These are phyloP conservation scores for Echria macrotheca DNA, from an alignment of 495 filamentous ascomycete genomes.

Conservation along the genomic window DNA sequence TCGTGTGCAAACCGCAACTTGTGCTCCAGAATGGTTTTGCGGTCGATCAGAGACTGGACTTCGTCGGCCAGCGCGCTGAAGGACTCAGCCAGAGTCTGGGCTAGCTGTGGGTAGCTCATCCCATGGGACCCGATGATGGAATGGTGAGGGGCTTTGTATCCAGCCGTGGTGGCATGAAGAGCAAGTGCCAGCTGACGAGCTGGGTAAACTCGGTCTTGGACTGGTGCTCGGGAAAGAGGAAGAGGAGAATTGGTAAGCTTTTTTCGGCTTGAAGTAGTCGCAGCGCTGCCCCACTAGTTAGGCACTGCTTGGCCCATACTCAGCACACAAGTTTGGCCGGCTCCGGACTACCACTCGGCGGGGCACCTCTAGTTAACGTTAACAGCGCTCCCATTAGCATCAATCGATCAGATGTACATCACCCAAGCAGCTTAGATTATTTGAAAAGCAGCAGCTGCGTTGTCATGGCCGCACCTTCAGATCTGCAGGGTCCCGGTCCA, in stretches of 20 bases:
- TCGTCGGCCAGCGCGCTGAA: slow-evolving; percentile 60
- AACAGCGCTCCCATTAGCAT: no score
- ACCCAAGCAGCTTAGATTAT: no score
- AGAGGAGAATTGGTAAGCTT: slow-evolving; percentile 14
- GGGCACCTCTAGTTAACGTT: no score
- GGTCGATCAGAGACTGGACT: slow-evolving; percentile 50
- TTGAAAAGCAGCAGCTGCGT: no score
- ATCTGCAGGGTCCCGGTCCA: no score
- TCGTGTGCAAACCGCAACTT: slow-evolving; percentile 54
- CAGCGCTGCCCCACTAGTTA: neutral
- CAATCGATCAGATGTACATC: no score
- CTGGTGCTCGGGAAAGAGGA: slow-evolving; percentile 1
- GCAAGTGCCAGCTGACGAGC: slow-evolving; percentile 9
- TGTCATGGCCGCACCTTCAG: no score
- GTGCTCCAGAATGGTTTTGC: slow-evolving; percentile 51
- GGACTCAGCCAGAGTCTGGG: slow-evolving; percentile 49
- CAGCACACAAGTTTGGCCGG: slow-evolving; percentile 13
- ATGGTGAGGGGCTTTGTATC: slow-evolving; percentile 12
- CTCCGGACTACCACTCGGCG: no score
- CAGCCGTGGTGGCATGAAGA: slow-evolving; percentile 4
- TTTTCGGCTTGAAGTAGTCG: slow-evolving; percentile 3
- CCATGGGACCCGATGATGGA: slow-evolving; percentile 16
- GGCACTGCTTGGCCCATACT: neutral
- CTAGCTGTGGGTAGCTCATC: slow-evolving; percentile 39
- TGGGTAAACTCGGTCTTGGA: slow-evolving; percentile 3